Evolutionary conservation across 306 rosid genomes (phyloP).

Genomic region (Lupinus albus): DNA sequence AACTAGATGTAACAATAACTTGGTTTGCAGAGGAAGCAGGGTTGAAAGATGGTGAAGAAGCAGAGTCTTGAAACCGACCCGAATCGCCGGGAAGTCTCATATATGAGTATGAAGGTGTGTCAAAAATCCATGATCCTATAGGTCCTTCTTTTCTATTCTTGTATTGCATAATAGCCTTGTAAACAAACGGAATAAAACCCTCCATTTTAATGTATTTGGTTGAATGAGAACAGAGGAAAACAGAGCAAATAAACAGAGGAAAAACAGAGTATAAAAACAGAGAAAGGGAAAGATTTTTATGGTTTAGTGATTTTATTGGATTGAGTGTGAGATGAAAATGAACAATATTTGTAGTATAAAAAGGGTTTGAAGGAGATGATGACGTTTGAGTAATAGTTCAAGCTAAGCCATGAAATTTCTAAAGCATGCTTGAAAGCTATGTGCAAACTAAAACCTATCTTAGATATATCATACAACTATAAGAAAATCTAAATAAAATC

Average conservation of each 20-base stretch:
- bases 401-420: conserved; percentile 61
- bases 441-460: conserved; percentile 50
- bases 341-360: conserved; percentile 40
- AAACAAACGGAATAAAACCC: conserved; percentile 88
- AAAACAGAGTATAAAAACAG: conserved; percentile 20
- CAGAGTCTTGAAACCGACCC: conserved; percentile 42
- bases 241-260: conserved; percentile 17
- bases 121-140: conserved; percentile 63
- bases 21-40: conserved; percentile 51
- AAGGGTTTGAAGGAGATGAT: conserved; percentile 34
- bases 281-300: conserved; percentile 1
- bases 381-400: conserved; percentile 53
- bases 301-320: conserved; percentile 22
- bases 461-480: conserved; percentile 38
- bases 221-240: not conserved
- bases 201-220: conserved; percentile 54
- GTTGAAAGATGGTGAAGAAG: conserved; percentile 50
- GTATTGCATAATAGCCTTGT: conserved; percentile 77
- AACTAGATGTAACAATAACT: conserved; percentile 52
- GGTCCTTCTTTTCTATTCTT: conserved; percentile 56
- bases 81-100: conserved; percentile 64
- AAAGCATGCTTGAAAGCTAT: conserved; percentile 56
- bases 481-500: conserved; percentile 39
- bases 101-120: conserved; percentile 68
- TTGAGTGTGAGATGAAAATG: conserved; percentile 39